Base-by-base conservation (phyloP, 345 rosid species). In the Eucalyptus curtisii region DNA sequence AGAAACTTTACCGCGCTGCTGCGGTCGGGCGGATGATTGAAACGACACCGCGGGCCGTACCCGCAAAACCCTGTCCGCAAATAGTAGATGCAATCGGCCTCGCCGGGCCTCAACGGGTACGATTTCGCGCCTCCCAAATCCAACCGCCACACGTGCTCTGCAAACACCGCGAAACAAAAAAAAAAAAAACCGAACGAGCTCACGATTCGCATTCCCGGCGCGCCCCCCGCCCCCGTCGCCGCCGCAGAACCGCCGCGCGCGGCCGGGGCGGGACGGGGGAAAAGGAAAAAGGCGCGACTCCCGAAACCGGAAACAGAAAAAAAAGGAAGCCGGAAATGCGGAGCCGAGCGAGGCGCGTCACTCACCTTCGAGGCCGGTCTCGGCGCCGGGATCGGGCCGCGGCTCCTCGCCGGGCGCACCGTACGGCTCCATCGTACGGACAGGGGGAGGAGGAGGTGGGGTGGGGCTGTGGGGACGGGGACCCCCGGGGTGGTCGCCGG, bases 1-100 rank as follows among this genome's bases (percentile, higher is more conserved):
- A 64, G 40, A 66, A 90, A 92, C 61, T 55, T 55, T 96, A 98
- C 99, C 95, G 89, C 90, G 87, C 91, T 91, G 87, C 91, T 91
- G 84, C 96, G 97, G 92, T 98, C 95, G 80, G 92, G 97, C 30
- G 99, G 99, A 90, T 98, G 99, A 91, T 98, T 97, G 94, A 93
- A 98, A 93, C 98, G 98, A 93, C 99, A 98, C 92, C 96, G 92
- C 1, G 95, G 66, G n/a, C 99, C 98, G 89, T 94, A 98, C 85
- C 97, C 95, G 90, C 99, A 98, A 89, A 80, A 88, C 90, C 99
- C 99, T 50, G 99, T 97, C 88, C 94, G 91, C 93, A 96, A 86
- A 89, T 94, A 98, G 93, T 95, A 94, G 19, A 92, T 91, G 93
- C 99, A 98, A 92, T 95, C 96, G 55, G 95, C 92, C 92, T 93